Conservation (phyloP, 2,329 filamentous ascomycete genomes). For the Nigrograna mackinnonii region DNA sequence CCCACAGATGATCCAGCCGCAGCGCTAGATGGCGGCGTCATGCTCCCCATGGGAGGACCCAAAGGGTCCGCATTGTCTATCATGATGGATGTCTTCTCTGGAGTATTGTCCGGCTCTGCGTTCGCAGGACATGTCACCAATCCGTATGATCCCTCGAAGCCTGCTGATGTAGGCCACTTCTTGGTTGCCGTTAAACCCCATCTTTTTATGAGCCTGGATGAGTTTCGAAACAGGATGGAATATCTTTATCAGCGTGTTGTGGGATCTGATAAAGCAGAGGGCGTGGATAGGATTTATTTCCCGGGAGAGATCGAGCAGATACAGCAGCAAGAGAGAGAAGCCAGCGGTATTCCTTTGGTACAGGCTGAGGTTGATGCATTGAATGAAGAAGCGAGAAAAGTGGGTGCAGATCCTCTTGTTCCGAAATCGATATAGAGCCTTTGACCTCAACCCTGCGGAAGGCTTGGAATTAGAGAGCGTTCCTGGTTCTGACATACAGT, state of each 20-base stretch:
- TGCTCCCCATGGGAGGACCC: constrained; percentile 84
- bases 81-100: constrained; percentile 91
- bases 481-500: no score
- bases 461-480: no score
- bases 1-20: constrained; percentile 72
- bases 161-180: constrained; percentile 76
- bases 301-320: constrained; percentile 62
- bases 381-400: constrained; percentile 53
- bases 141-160: constrained; percentile 72
- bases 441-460: no score
- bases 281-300: constrained; percentile 60
- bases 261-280: constrained; percentile 55
- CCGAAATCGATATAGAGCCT: no score
- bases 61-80: constrained; percentile 78
- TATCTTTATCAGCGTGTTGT: constrained; percentile 60
- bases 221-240: constrained; percentile 68
- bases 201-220: constrained; percentile 70
- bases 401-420: constrained; percentile 28
- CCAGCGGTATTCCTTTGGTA: constrained; percentile 54
- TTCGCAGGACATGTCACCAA: constrained; percentile 78
- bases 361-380: constrained; percentile 53
- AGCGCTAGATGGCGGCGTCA: constrained; percentile 76
- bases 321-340: constrained; percentile 45
- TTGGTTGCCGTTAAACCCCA: constrained; percentile 69
- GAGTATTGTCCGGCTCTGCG: constrained; percentile 74